Evolutionary conservation across 192 early-diverging fungal species (phyloP), one percentile per base, ranked within the genome.

Genomic region (Coemansia sp.): DNA sequence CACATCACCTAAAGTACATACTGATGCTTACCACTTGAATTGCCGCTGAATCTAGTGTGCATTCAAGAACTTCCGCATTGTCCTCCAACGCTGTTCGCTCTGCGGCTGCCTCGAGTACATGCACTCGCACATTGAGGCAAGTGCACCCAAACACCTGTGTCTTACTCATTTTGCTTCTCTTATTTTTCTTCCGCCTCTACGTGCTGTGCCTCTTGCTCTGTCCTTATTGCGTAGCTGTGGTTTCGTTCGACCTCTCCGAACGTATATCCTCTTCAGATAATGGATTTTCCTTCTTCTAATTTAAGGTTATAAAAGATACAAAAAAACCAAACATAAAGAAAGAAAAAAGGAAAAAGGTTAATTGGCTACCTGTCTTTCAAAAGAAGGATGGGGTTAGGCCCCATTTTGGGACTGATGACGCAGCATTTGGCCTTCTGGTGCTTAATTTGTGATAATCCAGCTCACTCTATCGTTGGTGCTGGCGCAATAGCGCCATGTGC

Each of bases 111-210:
- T 52, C 25, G 17, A 62, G 57, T 5, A 64, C 72, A 52, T 71
- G 52, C 25, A 68, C 60, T 14, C 77, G 63, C 19, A 80, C 62
- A 53, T 80, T 80, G 48, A 80, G 69, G 41, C 77, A 80, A n/a
- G 47, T 41, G 48, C 77, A 80, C 10, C 61, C 69, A 60, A 47
- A 64, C 55, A 53, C 39, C 2, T 57, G 11, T 38, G 60, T 23
- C n/a, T 54, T 14, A 48, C 37, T 57, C 70, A 62, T 59, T 59
- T 52, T 53, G 19, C 19, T 38, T 24, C 35, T 62, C 56, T 64
- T 58, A 27, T 69, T 38, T 67, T 59, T 45, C 22, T 48, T 39
- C 54, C 43, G 41, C 29, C 35, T 10, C 0, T 7, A 19, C n/a
- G 17, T 11, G 27, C 29, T 66, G 56, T 15, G 35, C 48, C 21